phyloP scores from a whole-genome alignment of 495 filamentous ascomycete genomes.

The Aspergillus hancockii region DNA sequence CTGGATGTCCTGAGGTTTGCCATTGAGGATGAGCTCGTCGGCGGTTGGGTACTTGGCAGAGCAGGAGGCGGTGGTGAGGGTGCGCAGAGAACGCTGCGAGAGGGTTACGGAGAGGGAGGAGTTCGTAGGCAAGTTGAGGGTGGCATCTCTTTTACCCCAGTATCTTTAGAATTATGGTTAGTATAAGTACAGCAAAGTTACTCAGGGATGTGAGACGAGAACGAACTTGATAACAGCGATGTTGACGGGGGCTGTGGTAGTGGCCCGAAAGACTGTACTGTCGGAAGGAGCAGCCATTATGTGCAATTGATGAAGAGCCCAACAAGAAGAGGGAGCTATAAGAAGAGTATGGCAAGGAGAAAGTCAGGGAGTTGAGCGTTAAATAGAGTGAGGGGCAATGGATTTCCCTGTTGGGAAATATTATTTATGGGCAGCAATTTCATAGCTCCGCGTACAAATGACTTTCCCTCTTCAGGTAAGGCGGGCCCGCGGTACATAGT shows the following conservation, averaged over 20 bases:
- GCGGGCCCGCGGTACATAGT: not conserved
- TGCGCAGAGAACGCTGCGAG: slow-evolving; percentile 89
- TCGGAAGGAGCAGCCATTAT: slow-evolving; percentile 46
- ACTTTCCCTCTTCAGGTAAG: not conserved
- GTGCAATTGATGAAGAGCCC: not conserved
- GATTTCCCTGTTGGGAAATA: slow-evolving; percentile 21
- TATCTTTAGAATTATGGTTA: slow-evolving; percentile 60
- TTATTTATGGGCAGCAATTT: not conserved
- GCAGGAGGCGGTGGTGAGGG: slow-evolving; percentile 94
- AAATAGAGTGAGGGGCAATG: slow-evolving; percentile 8
- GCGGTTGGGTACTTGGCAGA: slow-evolving; percentile 66
- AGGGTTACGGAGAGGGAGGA: slow-evolving; percentile 95
- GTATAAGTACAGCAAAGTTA: slow-evolving; percentile 1
- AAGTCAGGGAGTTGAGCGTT: slow-evolving; percentile 9
- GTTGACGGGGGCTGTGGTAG: slow-evolving; percentile 96
- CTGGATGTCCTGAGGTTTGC: slow-evolving; percentile 72
- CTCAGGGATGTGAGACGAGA: slow-evolving; percentile 14
- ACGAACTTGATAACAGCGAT: slow-evolving; percentile 95
- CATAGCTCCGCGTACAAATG: not conserved
- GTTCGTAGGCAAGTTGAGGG: slow-evolving; percentile 95
- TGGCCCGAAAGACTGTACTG: slow-evolving; percentile 74
- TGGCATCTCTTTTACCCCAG: slow-evolving; percentile 94
- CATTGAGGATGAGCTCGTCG: slow-evolving; percentile 85
- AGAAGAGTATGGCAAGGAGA: slow-evolving; percentile 6
- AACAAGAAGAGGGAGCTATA: not conserved